Percentiles rank a stretch among this genome's conserved stretches.
These are phyloP conservation scores for Mortierella sp. DNA, from an alignment of 371 early-diverging fungal species.

Conservation along the genomic window DNA sequence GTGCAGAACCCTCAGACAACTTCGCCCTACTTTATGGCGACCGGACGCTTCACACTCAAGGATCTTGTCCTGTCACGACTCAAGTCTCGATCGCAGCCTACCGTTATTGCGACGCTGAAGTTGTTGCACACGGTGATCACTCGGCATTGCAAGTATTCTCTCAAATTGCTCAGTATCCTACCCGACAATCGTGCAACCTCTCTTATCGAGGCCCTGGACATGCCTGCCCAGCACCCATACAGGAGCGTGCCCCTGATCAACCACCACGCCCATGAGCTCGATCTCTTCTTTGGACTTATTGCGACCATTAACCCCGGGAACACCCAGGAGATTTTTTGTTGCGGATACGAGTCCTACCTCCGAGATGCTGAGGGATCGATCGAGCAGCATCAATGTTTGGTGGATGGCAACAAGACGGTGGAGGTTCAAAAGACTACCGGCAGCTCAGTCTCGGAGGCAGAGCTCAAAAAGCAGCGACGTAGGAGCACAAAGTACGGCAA, in stretches of 20 bases:
- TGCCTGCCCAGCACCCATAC: conserved; percentile 8
- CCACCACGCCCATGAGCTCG: conserved; percentile 76
- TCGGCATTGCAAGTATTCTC: conserved; percentile 82
- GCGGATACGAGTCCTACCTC: conserved; percentile 84
- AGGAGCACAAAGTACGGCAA: conserved; percentile 72
- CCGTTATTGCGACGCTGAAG: conserved; percentile 87
- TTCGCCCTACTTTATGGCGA: conserved; percentile 65
- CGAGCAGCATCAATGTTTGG: conserved; percentile 70
- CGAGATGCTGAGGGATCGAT: conserved; percentile 78
- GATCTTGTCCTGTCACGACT: conserved; percentile 84
- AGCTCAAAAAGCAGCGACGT: conserved; percentile 59
- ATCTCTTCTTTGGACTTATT: conserved; percentile 78
- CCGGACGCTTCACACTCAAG: conserved; percentile 79
- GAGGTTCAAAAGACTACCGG: neutral
- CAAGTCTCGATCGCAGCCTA: conserved; percentile 78
- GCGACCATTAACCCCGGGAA: conserved; percentile 69
- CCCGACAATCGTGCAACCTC: conserved; percentile 64
- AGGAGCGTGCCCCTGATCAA: conserved; percentile 61
- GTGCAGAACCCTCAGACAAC: conserved; percentile 55
- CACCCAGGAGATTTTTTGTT: conserved; percentile 62
- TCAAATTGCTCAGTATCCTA: conserved; percentile 77
- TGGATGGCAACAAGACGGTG: conserved; percentile 41
- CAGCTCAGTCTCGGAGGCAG: conserved; percentile 18
- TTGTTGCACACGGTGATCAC: conserved; percentile 82
- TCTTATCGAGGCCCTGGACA: conserved; percentile 26